Percentiles rank a stretch among this genome's conserved stretches.
phyloP scores from a whole-genome alignment of 768 basidiomycete species.

The Auricularia cornea region DNA sequence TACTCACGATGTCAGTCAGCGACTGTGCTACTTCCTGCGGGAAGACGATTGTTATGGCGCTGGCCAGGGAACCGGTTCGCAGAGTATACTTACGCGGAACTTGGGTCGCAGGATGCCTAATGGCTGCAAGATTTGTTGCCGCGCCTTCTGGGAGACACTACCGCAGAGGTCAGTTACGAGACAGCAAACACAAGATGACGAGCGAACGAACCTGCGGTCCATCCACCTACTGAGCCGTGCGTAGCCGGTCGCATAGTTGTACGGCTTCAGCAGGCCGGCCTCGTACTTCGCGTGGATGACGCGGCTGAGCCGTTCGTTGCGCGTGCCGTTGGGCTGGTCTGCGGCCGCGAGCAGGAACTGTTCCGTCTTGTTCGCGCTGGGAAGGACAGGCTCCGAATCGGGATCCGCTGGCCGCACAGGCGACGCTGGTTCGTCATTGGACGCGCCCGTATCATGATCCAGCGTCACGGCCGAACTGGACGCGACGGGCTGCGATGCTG shows the following conservation, averaged over 20 bases:
- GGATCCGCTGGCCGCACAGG: slow-evolving; percentile 16
- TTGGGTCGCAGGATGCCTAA: slow-evolving; percentile 78
- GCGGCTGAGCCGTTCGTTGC: slow-evolving; percentile 80
- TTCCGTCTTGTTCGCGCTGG: slow-evolving; percentile 74
- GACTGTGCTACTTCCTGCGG: slow-evolving; percentile 74
- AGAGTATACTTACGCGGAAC: slow-evolving; percentile 52
- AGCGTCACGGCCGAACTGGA: not conserved
- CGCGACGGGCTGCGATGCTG: not conserved
- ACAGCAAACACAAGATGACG: slow-evolving; percentile 9
- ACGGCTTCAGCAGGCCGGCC: slow-evolving; percentile 88
- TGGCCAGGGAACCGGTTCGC: slow-evolving; percentile 1
- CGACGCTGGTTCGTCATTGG: not conserved
- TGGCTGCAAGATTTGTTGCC: slow-evolving; percentile 86
- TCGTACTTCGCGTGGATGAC: slow-evolving; percentile 97
- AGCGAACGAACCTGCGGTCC: slow-evolving; percentile 69
- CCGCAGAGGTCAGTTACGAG: not conserved
- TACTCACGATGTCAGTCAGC: slow-evolving; percentile 66
- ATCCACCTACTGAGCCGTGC: slow-evolving; percentile 89
- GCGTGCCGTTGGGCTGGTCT: slow-evolving; percentile 84
- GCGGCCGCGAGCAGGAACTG: slow-evolving; percentile 88
- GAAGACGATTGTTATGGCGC: slow-evolving; percentile 1
- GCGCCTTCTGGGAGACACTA: slow-evolving; percentile 84
- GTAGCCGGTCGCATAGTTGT: slow-evolving; percentile 96
- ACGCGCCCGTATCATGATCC: not conserved
- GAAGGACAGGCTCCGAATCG: slow-evolving; percentile 45